Conservation (phyloP, 2,329 filamentous ascomycete genomes). For the Beauveria medogensis region DNA sequence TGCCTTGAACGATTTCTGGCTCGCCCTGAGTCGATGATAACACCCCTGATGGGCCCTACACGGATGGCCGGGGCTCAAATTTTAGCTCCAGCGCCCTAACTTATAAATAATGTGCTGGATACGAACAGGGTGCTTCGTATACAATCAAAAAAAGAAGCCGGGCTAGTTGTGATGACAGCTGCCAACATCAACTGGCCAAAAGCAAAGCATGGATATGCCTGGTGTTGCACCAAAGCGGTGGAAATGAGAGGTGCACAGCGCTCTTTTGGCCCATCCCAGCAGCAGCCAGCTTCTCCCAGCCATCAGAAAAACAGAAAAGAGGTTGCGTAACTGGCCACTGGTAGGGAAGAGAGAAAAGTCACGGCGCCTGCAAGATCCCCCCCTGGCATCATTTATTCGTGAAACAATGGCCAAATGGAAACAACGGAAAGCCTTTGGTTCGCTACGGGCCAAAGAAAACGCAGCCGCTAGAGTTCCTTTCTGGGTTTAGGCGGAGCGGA, state of each 20-base stretch:
- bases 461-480: not conserved
- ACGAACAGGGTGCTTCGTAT: not conserved
- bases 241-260: slow-evolving; percentile 4
- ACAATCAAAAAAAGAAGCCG: not conserved
- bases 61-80: not conserved
- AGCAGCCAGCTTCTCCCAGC: not conserved
- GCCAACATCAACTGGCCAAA: not conserved
- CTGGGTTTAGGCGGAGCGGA: not conserved
- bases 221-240: not conserved
- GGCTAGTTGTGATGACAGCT: not conserved
- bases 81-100: not conserved
- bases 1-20: not conserved
- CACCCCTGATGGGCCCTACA: not conserved
- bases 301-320: not conserved
- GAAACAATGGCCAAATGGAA: slow-evolving; percentile 3
- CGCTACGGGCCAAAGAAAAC: not conserved
- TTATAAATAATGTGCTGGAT: not conserved
- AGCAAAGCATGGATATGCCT: not conserved
- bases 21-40: not conserved
- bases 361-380: slow-evolving; percentile 6
- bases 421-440: not conserved
- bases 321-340: not conserved
- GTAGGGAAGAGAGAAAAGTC: not conserved
- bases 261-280: not conserved
- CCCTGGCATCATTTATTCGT: slow-evolving; percentile 5